These are phyloP conservation scores for Erodium trifolium DNA, from an alignment of 441 rosid species.

Conservation along the genomic window DNA sequence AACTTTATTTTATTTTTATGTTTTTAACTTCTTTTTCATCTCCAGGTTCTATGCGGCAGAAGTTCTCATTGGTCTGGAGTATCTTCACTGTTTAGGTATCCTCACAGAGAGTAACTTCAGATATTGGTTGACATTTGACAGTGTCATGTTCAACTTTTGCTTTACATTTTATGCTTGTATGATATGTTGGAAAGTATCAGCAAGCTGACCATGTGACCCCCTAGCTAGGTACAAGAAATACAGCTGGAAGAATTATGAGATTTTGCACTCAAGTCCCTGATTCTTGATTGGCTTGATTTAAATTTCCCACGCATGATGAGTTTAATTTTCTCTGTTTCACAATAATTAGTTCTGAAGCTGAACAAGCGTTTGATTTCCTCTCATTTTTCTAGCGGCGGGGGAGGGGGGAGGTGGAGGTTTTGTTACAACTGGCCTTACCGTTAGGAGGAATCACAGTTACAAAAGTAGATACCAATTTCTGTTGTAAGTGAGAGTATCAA, in stretches of 20 bases:
- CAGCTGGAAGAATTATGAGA: not conserved
- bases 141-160: not conserved
- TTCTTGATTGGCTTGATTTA: not conserved
- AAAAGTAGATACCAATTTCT: not conserved
- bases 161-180: not conserved
- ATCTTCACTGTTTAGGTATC: constrained; percentile 94
- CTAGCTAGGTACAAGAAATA: not conserved
- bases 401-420: too few relatives aligned
- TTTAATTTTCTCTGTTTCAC: too few relatives aligned
- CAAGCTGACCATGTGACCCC: not conserved
- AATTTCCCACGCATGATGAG: not conserved
- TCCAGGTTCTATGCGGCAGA: constrained; percentile 94
- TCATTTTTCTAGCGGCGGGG: too few relatives aligned
- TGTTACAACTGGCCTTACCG: not conserved
- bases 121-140: not conserved
- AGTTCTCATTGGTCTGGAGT: constrained; percentile 81
- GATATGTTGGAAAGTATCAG: not conserved
- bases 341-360: too few relatives aligned
- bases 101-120: constrained; percentile 7
- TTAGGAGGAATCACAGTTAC: not conserved
- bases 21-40: constrained; percentile 13
- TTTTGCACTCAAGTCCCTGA: not conserved
- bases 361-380: too few relatives aligned
- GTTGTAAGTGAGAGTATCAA: not conserved
- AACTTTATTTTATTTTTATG: not conserved